Percentiles rank a stretch among this genome's conserved stretches.
phyloP scores from a whole-genome alignment of 345 rosid genomes.

The Brassica juncea region DNA sequence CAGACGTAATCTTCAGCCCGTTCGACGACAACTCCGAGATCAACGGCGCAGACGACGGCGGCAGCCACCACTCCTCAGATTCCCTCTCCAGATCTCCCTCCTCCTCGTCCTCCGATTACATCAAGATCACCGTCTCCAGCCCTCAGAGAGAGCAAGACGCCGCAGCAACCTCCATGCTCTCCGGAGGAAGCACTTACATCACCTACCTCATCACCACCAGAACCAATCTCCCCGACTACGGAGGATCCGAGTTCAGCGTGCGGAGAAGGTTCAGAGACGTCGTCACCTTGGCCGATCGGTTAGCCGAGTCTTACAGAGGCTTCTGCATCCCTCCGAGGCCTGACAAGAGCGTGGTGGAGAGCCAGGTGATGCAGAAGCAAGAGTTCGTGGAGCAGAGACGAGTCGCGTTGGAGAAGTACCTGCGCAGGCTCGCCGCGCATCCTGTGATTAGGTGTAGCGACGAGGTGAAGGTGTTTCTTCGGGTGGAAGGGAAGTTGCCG shows the following conservation, averaged over 20 bases:
- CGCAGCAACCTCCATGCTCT: slow-evolving; percentile 58
- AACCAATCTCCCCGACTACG: slow-evolving; percentile 69
- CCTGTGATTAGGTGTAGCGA: slow-evolving; percentile 79
- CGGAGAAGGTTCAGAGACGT: slow-evolving; percentile 83
- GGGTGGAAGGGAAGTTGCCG: slow-evolving; percentile 76
- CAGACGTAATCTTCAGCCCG: slow-evolving; percentile 82
- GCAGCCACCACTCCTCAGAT: slow-evolving; percentile 45
- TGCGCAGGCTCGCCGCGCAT: slow-evolving; percentile 68
- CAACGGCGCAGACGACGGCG: slow-evolving; percentile 59
- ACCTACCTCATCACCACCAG: slow-evolving; percentile 80
- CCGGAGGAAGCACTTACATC: slow-evolving; percentile 68
- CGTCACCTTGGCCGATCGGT: slow-evolving; percentile 76
- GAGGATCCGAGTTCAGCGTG: slow-evolving; percentile 70
- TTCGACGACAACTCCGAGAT: slow-evolving; percentile 63
- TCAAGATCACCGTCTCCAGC: slow-evolving; percentile 85
- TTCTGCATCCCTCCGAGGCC: slow-evolving; percentile 89
- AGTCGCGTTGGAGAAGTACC: slow-evolving; percentile 79
- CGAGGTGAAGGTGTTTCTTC: slow-evolving; percentile 75
- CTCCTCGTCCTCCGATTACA: slow-evolving; percentile 49
- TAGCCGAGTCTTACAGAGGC: slow-evolving; percentile 82
- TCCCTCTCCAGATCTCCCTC: slow-evolving; percentile 63
- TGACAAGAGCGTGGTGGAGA: slow-evolving; percentile 92
- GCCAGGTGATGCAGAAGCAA: slow-evolving; percentile 97
- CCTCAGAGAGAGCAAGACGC: slow-evolving; percentile 83
- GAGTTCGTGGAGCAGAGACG: slow-evolving; percentile 97